These are phyloP conservation scores for Hsuehochloa calcarea DNA, from an alignment of 176 grass and related monocot species.

Conservation along the genomic window DNA sequence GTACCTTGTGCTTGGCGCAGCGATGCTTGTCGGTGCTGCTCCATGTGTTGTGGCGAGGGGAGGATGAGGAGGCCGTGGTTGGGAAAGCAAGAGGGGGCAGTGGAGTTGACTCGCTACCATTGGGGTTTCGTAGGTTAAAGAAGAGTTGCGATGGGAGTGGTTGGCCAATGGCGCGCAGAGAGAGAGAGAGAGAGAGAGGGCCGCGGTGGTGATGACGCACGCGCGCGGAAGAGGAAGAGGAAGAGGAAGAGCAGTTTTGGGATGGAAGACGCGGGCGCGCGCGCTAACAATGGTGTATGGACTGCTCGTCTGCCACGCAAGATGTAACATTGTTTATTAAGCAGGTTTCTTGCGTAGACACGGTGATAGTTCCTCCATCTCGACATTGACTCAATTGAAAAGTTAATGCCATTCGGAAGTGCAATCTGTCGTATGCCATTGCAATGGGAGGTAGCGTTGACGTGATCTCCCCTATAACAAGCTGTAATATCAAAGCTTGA, in stretches of 20 bases:
- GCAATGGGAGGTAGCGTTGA: too few species aligned
- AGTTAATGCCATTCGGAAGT: too few species aligned
- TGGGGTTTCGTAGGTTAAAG: background rate
- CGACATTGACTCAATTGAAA: background rate
- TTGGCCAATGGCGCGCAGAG: slow-evolving; percentile 16
- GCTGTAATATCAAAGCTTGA: too few species aligned
- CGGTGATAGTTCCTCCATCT: background rate
- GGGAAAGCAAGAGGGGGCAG: background rate
- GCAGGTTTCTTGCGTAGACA: background rate
- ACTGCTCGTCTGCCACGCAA: background rate
- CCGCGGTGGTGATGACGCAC: background rate
- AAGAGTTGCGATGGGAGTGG: background rate
- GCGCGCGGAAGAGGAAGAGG: background rate
- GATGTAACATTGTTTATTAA: background rate
- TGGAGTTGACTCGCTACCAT: slow-evolving; percentile 25
- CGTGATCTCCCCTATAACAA: too few species aligned
- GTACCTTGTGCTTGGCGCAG: slow-evolving; percentile 8
- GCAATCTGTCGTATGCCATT: too few species aligned
- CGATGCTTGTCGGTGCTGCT: slow-evolving; percentile 10
- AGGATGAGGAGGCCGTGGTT: background rate
- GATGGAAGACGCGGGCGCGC: background rate
- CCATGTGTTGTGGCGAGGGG: background rate
- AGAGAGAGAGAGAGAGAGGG: background rate
- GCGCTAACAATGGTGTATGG: too few species aligned
- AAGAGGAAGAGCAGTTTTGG: background rate